Percentiles rank a stretch among this genome's conserved stretches.
Evolutionary conservation across 2,329 filamentous ascomycete species (phyloP).

Genomic region (Penicillium hesseltinei): DNA sequence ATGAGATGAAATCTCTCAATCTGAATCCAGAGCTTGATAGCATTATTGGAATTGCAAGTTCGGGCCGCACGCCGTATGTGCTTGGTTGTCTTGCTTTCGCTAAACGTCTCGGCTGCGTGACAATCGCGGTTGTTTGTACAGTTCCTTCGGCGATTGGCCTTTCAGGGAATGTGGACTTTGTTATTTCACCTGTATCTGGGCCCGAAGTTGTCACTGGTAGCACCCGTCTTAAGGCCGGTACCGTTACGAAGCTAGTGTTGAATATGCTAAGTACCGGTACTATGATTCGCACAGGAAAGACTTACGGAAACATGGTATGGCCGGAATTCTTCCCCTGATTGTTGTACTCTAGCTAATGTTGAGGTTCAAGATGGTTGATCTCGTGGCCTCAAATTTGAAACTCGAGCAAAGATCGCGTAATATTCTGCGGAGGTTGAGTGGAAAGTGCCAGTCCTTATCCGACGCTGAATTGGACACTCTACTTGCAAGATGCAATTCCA

Average conservation of each 20-base stretch:
- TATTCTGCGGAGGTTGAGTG: slow-evolving; percentile 31
- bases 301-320: slow-evolving; percentile 44
- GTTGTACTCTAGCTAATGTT: not conserved
- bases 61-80: no score
- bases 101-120: no score
- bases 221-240: slow-evolving; percentile 48
- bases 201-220: slow-evolving; percentile 49
- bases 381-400: slow-evolving; percentile 42
- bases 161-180: slow-evolving; percentile 23
- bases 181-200: slow-evolving; percentile 44
- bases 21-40: no score
- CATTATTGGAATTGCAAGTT: no score
- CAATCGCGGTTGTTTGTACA: no score
- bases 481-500: slow-evolving; percentile 28
- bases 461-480: slow-evolving; percentile 31
- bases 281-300: slow-evolving; percentile 45
- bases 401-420: slow-evolving; percentile 37
- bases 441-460: slow-evolving; percentile 14
- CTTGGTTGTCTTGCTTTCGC: no score
- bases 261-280: slow-evolving; percentile 48
- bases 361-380: slow-evolving; percentile 33
- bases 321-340: not conserved
- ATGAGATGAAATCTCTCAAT: no score
- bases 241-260: slow-evolving; percentile 46
- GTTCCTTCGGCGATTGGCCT: no score